Percentiles rank a stretch among this genome's conserved stretches.
These are phyloP conservation scores for Saturnispora kantuleensis DNA, from an alignment of 805 yeast genomes.

Conservation along the genomic window DNA sequence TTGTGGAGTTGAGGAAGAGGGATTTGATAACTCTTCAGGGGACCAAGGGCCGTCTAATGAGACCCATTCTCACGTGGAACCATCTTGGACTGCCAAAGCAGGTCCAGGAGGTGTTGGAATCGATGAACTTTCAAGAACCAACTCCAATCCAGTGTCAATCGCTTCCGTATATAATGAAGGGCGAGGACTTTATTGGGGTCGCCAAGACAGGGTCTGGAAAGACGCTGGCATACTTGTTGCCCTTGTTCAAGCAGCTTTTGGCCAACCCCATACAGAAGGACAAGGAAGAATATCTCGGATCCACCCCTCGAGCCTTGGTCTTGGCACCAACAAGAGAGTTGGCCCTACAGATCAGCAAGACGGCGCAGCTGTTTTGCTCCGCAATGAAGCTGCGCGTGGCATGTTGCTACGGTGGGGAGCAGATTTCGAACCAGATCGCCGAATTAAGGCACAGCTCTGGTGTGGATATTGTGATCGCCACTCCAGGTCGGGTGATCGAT, in stretches of 20 bases:
- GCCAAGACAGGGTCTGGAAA: slow-evolving; percentile 98
- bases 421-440: slow-evolving; percentile 72
- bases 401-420: slow-evolving; percentile 89
- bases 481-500: slow-evolving; percentile 93
- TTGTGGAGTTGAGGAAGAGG: slow-evolving; percentile 41
- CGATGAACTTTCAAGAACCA: slow-evolving; percentile 48
- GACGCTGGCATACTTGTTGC: slow-evolving; percentile 78
- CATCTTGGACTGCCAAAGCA: slow-evolving; percentile 68
- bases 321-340: slow-evolving; percentile 90
- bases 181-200: slow-evolving; percentile 83
- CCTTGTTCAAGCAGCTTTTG: slow-evolving; percentile 73
- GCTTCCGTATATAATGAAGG: slow-evolving; percentile 81
- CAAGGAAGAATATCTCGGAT: slow-evolving; percentile 33
- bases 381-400: slow-evolving; percentile 42
- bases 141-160: slow-evolving; percentile 90
- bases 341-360: slow-evolving; percentile 72
- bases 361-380: slow-evolving; percentile 48
- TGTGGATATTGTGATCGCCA: slow-evolving; percentile 75
- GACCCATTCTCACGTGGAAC: slow-evolving; percentile 69
- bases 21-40: slow-evolving; percentile 69
- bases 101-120: slow-evolving; percentile 42
- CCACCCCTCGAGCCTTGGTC: slow-evolving; percentile 72
- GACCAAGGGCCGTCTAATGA: slow-evolving; percentile 31
- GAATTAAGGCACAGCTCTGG: slow-evolving; percentile 54
- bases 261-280: slow-evolving; percentile 36